Evolutionary conservation across 768 basidiomycete genomes (phyloP), one percentile per base, ranked within the genome.

Genomic region (Dictyophora rubrovolvata): DNA sequence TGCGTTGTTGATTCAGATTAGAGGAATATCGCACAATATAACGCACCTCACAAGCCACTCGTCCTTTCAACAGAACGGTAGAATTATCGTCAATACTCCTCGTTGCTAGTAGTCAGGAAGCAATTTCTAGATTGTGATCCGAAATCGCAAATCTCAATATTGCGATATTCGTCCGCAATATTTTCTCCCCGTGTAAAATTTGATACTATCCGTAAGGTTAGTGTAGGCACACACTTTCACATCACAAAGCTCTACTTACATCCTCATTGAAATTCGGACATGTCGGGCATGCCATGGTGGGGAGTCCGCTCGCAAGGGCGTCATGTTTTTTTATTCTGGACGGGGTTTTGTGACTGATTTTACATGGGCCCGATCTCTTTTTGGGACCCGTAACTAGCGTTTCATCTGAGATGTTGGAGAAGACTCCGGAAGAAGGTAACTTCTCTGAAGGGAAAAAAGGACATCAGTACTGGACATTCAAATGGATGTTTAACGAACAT

Each of bases 281-380:
- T 9, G 72, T 67, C 17, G 72, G 69, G 70, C 89, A 93, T 2
- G 66, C 69, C 48, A 72, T 74, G 3, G 57, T 72, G 14, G 70
- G 63, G 33, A 88, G 66, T 23, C 72, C 72, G 60, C 76, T 69
- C 1, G 72, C 68, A 5, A 86, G 67, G 11, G 70, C 71, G 54
- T 85, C 74, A 60, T 93, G 76, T 46, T 75, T 66, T 60, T 81
- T 80, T 54, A 97, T 21, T 56, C 55, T 3, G 76, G 74, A 69
- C 96, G 84, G 18, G 92, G 89, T 61, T 87, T 86, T 66, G 92
- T 92, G 61, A 97, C 84, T 66, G 98, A 90, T 28, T 98, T 90
- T 23, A 92, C 88, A 75, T 97, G 96, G 1, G 96, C 96, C 96
- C 96, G 98, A 63, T 97, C 93, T 52, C 89, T 87, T 72, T 94